Base-by-base conservation (phyloP, 352 stramenopile genomes). In the Globisporangium cederbergense region DNA sequence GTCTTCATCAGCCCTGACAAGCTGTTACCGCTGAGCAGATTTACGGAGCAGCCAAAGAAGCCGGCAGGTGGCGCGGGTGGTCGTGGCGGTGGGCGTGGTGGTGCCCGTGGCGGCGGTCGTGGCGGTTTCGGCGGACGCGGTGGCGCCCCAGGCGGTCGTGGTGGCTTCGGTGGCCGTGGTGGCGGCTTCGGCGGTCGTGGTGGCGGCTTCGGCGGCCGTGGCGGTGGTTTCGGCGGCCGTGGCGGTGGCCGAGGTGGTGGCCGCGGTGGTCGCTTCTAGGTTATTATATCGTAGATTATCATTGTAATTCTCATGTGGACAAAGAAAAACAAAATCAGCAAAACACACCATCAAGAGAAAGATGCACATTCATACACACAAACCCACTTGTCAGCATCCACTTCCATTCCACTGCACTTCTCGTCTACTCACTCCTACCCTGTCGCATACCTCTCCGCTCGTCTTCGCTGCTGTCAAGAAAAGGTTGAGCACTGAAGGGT, bases 1-100 rank as follows among this genome's bases (percentile, higher is more conserved):
- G 84, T 99, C 30, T 99, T 95, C 70, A 98, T 99, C 76, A 97
- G 91, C 65, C 91, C 96, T 2, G 95, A 99, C 71, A 99, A 99
- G 72, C 80, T 99, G 46, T 81, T 99, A 49, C 96, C 96, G 14
- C 74, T 99, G 54, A 88, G 83, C 51, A 82, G 97, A 58, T 99
- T 99, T 79, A 99, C 96, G 47, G 93, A 98, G 77, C 91, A 96
- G 68, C 79, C 76, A 38, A 88, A 84, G 66, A 91, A 83, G 70
- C 70, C 84, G 50, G 64, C 71, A 22, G 74, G 77, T 50, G 76
- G 69, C 56, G 69, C 67, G 54, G 71, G 75, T 47, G 67, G 76
- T n/a, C 73, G 79, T 51, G 70, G 74, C 58, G 64, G 75, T 59
- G 60, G 76, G 51, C 63, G 83, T 36, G 78, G 81, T 34, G 81